A percentile compares a stretch with the other conserved stretches of the same genome.
Evolutionary conservation across 192 early-diverging fungal species (phyloP).

Genomic region (Podila verticillata): DNA sequence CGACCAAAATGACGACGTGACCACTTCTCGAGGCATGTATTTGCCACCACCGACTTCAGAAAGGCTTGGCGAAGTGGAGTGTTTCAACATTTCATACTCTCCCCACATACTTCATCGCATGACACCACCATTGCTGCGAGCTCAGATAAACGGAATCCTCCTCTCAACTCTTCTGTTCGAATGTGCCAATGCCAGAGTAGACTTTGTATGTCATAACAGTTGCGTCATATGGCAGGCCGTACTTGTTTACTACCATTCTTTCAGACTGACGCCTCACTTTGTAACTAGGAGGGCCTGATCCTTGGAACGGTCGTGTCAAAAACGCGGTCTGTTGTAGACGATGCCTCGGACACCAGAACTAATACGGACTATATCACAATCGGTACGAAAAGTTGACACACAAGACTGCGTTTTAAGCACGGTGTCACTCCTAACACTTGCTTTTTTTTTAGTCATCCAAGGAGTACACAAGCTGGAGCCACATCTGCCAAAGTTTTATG

Average conservation of each 20-base stretch:
- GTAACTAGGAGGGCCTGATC: constrained; percentile 37
- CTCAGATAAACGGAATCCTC: constrained; percentile 43
- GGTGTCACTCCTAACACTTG: neutral
- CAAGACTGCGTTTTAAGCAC: neutral
- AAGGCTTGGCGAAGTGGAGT: too few relatives aligned
- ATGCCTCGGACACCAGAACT: constrained; percentile 29
- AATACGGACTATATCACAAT: constrained; percentile 32
- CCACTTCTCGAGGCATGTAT: too few relatives aligned
- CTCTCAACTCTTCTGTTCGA: constrained; percentile 45
- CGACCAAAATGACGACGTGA: neutral
- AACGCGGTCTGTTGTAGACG: constrained; percentile 34
- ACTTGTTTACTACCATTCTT: too few relatives aligned
- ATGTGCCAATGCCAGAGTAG: constrained; percentile 42
- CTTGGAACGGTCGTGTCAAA: constrained; percentile 32
- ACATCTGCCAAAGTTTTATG: constrained; percentile 44
- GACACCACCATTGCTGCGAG: constrained; percentile 15
- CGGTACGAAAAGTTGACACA: constrained; percentile 8
- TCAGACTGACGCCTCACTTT: too few relatives aligned
- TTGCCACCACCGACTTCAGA: too few relatives aligned
- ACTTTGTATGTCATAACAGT: constrained; percentile 15
- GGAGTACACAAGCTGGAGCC: constrained; percentile 44
- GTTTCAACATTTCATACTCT: too few relatives aligned
- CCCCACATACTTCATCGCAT: neutral
- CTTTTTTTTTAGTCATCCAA: constrained; percentile 29
- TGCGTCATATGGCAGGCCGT: neutral